Conservation (phyloP, 2,329 filamentous ascomycete genomes). For the Curvularia sp. region DNA sequence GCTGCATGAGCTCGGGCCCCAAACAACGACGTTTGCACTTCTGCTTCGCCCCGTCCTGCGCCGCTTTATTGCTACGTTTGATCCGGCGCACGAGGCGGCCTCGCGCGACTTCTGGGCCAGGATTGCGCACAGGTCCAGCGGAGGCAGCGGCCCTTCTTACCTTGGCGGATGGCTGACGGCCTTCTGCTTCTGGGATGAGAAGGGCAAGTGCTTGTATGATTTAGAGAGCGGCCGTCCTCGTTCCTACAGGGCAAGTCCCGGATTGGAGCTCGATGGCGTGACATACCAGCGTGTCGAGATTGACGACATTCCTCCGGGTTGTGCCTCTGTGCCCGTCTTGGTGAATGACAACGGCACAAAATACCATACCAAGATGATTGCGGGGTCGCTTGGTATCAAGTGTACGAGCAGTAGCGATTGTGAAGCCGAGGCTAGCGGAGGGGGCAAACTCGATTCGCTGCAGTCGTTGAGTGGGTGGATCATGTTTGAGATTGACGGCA, state of each 20-base stretch:
- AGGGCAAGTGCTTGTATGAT: slow-evolving; percentile 18
- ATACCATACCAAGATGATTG: slow-evolving; percentile 23
- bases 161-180: slow-evolving; percentile 31
- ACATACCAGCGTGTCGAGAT: slow-evolving; percentile 15
- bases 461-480: slow-evolving; percentile 24
- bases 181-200: slow-evolving; percentile 29
- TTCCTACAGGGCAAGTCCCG: too few species aligned
- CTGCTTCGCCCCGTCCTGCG: slow-evolving; percentile 22
- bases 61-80: slow-evolving; percentile 24
- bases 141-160: slow-evolving; percentile 9
- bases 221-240: too few species aligned
- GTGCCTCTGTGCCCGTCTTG: slow-evolving; percentile 20
- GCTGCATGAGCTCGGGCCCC: slow-evolving; percentile 15
- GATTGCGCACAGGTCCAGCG: slow-evolving; percentile 5
- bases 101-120: slow-evolving; percentile 23
- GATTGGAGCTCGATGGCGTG: slow-evolving; percentile 10
- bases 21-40: slow-evolving; percentile 16
- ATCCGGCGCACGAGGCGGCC: slow-evolving; percentile 4
- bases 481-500: slow-evolving; percentile 17
- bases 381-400: slow-evolving; percentile 21
- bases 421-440: neutral
- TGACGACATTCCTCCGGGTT: slow-evolving; percentile 11
- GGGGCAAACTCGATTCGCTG: slow-evolving; percentile 17
- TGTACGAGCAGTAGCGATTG: slow-evolving; percentile 9
- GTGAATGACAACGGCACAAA: slow-evolving; percentile 19